Percentiles rank a stretch among this genome's conserved stretches.
These are phyloP conservation scores for Pseudopyricularia cyperi DNA, from an alignment of 2,329 filamentous ascomycete species.

Conservation along the genomic window DNA sequence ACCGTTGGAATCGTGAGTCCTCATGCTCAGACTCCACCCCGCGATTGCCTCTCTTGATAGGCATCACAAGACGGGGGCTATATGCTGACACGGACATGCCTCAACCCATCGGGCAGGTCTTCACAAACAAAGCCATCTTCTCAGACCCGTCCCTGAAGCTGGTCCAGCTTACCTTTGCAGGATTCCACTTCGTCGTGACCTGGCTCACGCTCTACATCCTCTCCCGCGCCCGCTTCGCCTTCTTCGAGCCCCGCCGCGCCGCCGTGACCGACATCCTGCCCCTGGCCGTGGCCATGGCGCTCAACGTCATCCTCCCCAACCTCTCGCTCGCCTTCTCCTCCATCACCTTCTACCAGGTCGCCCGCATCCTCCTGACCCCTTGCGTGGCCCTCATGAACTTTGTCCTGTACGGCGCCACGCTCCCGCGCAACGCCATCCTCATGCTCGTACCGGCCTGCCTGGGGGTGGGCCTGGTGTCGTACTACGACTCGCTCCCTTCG, in stretches of 20 bases:
- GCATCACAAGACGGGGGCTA: no score
- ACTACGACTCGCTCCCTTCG: conserved; percentile 49
- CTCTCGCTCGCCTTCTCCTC: conserved; percentile 54
- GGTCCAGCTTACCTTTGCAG: conserved; percentile 51
- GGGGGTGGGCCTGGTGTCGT: conserved; percentile 53
- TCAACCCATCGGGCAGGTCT: conserved; percentile 34
- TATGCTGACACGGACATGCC: neutral
- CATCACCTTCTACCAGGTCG: conserved; percentile 59
- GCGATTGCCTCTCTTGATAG: no score
- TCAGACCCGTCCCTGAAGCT: conserved; percentile 46
- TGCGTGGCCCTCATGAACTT: conserved; percentile 53
- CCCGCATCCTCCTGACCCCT: conserved; percentile 53
- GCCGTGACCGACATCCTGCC: conserved; percentile 45
- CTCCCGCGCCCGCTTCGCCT: conserved; percentile 41
- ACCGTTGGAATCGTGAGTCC: conserved; percentile 47
- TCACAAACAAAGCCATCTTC: conserved; percentile 60
- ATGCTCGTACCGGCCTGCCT: conserved; percentile 48
- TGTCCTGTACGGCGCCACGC: conserved; percentile 41
- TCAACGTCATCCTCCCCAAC: conserved; percentile 58
- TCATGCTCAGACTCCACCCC: neutral
- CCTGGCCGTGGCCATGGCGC: conserved; percentile 52
- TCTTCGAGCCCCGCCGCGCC: conserved; percentile 45
- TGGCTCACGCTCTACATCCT: conserved; percentile 49
- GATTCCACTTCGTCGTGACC: conserved; percentile 57
- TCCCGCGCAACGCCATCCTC: conserved; percentile 39